A percentile compares a stretch with the other conserved stretches of the same genome.
These are phyloP conservation scores for Botrytis paeoniae DNA, from an alignment of 2,329 filamentous ascomycete genomes.

Conservation along the genomic window DNA sequence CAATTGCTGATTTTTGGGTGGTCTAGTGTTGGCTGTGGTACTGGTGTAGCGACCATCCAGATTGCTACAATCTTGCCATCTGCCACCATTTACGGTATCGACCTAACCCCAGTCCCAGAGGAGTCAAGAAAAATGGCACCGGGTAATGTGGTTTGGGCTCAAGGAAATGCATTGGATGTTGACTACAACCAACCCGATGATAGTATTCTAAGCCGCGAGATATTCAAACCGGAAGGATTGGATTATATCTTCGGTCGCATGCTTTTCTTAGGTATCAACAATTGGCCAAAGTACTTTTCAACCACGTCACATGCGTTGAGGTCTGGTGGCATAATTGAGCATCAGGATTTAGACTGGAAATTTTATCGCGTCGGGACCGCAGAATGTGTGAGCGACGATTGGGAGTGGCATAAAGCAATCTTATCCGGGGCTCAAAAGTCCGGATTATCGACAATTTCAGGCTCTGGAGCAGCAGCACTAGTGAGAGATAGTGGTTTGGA, in stretches of 20 bases:
- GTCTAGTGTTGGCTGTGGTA: conserved; percentile 9
- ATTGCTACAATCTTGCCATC: conserved; percentile 14
- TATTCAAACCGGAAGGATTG: neutral
- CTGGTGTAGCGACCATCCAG: conserved; percentile 11
- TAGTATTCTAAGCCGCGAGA: conserved; percentile 5
- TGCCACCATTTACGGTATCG: conserved; percentile 13
- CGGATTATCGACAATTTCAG: conserved; percentile 3
- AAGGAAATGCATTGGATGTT: conserved; percentile 14
- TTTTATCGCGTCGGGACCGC: conserved; percentile 15
- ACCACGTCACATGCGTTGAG: neutral
- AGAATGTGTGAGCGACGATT: conserved; percentile 6
- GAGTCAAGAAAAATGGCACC: neutral
- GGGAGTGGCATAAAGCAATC: conserved; percentile 13
- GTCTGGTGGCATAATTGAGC: conserved; percentile 15
- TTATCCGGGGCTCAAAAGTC: neutral
- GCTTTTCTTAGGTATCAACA: conserved; percentile 16
- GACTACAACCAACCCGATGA: neutral
- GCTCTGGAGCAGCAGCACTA: neutral
- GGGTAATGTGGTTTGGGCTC: conserved; percentile 9
- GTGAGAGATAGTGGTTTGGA: conserved; percentile 5
- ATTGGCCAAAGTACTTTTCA: conserved; percentile 15
- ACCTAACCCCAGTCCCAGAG: conserved; percentile 10
- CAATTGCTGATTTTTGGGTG: neutral
- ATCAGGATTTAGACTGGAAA: conserved; percentile 19
- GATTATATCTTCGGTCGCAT: conserved; percentile 17